Base-by-base conservation (phyloP, 2,329 filamentous ascomycete genomes). In the Exophiala lecanii-corni region DNA sequence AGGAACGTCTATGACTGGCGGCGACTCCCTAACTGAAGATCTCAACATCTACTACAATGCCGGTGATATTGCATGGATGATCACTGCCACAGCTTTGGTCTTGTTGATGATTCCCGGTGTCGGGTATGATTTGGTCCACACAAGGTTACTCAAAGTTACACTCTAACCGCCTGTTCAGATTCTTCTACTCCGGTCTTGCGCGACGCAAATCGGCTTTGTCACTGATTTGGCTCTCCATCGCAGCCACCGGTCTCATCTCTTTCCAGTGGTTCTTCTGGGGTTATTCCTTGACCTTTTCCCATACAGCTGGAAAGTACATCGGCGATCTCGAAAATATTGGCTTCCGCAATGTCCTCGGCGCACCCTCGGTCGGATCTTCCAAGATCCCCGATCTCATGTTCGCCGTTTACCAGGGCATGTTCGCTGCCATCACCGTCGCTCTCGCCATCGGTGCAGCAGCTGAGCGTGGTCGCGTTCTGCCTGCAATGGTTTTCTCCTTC, bases 201-300 rank as follows among this genome's bases (percentile, higher is more conserved):
- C 82, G 88, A 43, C 81, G 89, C 64, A 95, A 94, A 71, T 94
- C 87, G 0, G 89, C 89, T 3, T 74, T 95, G 41, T 86, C 87
- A 13, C 75, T 95, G 49, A 84, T 94, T 64, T 89, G 86, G 76
- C 75, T 94, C 3, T 86, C 86, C 10, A 78, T 94, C 70, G 83
- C 94, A 70, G 82, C 86, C 12, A 78, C 84, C 3, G 85, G 79
- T 9, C 79, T 94, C 53, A 79, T 89, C 48, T 82, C 81, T 37
- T 94, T 94, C 68, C 87, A 94, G 62, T 95, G 89, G 88, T 94
- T 94, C 72, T 91, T 94, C 72, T 94, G 88, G 88, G 88, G 88
- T 36, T 94, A 87, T 63, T 89, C 84, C 3, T 68, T 92, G 9
- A 79, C 85, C 36, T 92, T 89, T 62, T 92, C 86, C 12, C 86